Evolutionary conservation across 495 filamentous ascomycete genomes (phyloP).

Genomic region (Chlorociboria aeruginascens): DNA sequence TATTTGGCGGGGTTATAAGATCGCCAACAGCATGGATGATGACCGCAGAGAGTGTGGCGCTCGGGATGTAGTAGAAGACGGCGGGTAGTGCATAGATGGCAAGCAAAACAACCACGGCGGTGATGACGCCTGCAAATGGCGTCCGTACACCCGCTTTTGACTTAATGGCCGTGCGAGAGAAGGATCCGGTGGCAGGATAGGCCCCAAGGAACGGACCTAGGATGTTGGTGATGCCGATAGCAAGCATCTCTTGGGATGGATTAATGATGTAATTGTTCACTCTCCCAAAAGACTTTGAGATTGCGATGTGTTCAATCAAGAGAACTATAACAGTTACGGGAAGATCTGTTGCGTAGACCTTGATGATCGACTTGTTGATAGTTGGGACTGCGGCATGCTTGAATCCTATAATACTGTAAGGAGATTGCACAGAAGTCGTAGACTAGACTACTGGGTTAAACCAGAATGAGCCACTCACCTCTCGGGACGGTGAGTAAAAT

Average conservation of each 20-base stretch:
- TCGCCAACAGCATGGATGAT: conserved; percentile 98
- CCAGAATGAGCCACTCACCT: conserved; percentile 26
- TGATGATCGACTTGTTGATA: conserved; percentile 38
- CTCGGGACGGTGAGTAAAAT: conserved; percentile 42
- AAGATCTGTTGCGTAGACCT: conserved; percentile 46
- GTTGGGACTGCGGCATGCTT: conserved; percentile 66
- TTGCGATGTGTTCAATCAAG: conserved; percentile 93
- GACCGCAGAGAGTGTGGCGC: conserved; percentile 73
- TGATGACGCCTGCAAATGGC: conserved; percentile 86
- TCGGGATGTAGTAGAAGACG: conserved; percentile 93
- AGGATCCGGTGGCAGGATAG: conserved; percentile 92
- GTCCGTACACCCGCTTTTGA: conserved; percentile 94
- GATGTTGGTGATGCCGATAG: conserved; percentile 85
- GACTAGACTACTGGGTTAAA: neutral
- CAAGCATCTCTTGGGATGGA: conserved; percentile 92
- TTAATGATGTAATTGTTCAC: conserved; percentile 98
- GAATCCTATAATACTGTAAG: conserved; percentile 32
- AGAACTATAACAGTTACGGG: conserved; percentile 84
- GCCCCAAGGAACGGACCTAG: conserved; percentile 89
- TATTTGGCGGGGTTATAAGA: conserved; percentile 86
- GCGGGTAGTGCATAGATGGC: conserved; percentile 87
- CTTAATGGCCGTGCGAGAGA: conserved; percentile 95
- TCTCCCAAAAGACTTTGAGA: conserved; percentile 93
- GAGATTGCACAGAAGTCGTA: neutral
- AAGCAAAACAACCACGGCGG: conserved; percentile 77